Conservation (phyloP, 2,329 filamentous ascomycete genomes). For the Aspergillus jensenii region DNA sequence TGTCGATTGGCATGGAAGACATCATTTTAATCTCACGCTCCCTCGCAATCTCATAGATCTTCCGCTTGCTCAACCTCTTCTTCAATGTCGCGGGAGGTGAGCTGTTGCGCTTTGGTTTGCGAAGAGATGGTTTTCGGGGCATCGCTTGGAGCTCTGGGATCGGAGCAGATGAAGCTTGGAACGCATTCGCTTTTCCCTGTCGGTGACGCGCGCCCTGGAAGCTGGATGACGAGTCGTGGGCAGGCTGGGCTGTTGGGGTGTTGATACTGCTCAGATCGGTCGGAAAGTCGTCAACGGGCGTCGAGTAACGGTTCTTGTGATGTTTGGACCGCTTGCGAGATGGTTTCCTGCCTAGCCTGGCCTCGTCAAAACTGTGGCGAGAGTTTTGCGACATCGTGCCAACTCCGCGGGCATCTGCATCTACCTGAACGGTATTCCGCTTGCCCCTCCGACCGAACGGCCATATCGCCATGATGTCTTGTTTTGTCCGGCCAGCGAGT, state of each 20-base stretch:
- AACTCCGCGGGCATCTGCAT: constrained; percentile 50
- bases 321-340: constrained; percentile 37
- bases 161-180: constrained; percentile 33
- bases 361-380: constrained; percentile 25
- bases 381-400: constrained; percentile 36
- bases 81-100: constrained; percentile 57
- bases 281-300: constrained; percentile 25
- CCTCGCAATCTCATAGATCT: constrained; percentile 71
- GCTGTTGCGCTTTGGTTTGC: constrained; percentile 57
- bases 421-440: constrained; percentile 61
- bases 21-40: constrained; percentile 89
- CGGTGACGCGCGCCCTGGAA: constrained; percentile 22
- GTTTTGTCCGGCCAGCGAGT: constrained; percentile 20
- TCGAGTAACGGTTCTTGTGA: constrained; percentile 30
- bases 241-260: constrained; percentile 14
- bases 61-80: constrained; percentile 74
- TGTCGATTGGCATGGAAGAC: constrained; percentile 66
- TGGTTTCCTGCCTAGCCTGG: constrained; percentile 29
- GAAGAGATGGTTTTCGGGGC: constrained; percentile 50
- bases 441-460: constrained; percentile 75
- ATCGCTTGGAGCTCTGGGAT: constrained; percentile 40
- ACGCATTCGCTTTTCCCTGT: constrained; percentile 27
- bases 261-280: constrained; percentile 12
- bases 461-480: constrained; percentile 71
- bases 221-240: constrained; percentile 21